Base-by-base conservation (phyloP, 768 basidiomycete species). In the Amanita subjunquillea region DNA sequence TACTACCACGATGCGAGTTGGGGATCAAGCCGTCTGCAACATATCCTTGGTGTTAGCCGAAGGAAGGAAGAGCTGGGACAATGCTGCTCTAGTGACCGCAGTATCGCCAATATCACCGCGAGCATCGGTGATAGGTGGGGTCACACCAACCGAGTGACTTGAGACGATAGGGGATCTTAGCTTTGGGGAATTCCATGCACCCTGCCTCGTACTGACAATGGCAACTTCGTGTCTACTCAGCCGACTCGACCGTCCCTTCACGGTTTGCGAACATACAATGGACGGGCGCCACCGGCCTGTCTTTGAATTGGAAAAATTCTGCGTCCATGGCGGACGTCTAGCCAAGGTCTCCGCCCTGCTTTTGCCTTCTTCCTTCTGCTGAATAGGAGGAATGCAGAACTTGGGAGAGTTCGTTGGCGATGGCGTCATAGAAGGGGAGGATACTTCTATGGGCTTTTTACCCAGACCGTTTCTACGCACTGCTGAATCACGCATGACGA, bases 371-470 rank as follows among this genome's bases (percentile, higher is more conserved):
- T 32, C 46, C 29, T 13, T 29, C 17, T 4, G 15, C 7, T 29
- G 29, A 25, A 15, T 12, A 37, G 37, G 17, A 7, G 25, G 23
- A 13, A 34, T 22, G 12, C 37, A 39, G 2, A 42, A 41, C 34
- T 50, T 20, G 13, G 50, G 50, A 25, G 50, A 42, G 32, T 3
- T 43, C 8, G 40, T 36, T 15, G 50, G 50, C 40, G 50, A 51
- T 4, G 50, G 40, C n/a, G 50, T 42, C 50, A 51, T 42, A 4
- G 50, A 51, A 10, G 50, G 50, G 29, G 50, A 42, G 6, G 39
- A 25, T 6, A 13, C 29, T 43, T 51, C 50, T 12, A 51, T 51
- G 2, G 48, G 37, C 27, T 36, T 36, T 17, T 7, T 49, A 5
- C 22, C 20, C 10, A 3, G 10, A 37, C 10, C 30, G 13, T 22